Base-by-base conservation (phyloP, 208 protist species). In the Crithidia thermophila region DNA sequence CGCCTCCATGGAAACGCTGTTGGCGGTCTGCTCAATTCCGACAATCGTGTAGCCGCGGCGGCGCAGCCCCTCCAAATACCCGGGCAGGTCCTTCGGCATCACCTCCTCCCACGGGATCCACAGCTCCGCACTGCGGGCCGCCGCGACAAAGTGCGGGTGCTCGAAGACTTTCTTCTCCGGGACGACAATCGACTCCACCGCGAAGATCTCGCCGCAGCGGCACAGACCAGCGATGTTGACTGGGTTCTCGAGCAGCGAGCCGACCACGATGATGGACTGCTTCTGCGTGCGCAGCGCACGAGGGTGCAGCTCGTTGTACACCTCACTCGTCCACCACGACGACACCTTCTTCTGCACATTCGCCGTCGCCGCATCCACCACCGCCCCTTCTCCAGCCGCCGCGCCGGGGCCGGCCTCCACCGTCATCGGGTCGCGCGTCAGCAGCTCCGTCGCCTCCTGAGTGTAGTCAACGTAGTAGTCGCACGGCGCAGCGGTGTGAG, bases 291-390 rank as follows among this genome's bases (percentile, higher is more conserved):
- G 75, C 37, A 95, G 61, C 25, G 88, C 70, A 31, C 91, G 81
- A 10, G 93, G 93, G 74, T 96, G 85, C 11, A 97, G 80, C 68
- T 97, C 88, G 53, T 94, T 92, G 67, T 93, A 87, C 37, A 97
- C 76, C 65, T 95, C 87, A n/a, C 77, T 84, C 25, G 64, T 82
- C 83, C 88, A 95, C 91, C 91, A 97, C 42, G 93, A 85, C 4
- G 78, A 84, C 4, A 91, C 79, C 75, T 97, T 97, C 53, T 84
- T 88, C 76, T 97, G 93, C 20, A 95, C 89, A 50, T 95, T 78
- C 2, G 74, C 69, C 20, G 34, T 57, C 23, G 58, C 70, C 0
- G 37, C 65, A 27, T 64, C 68, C 18, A 47, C 46, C 40, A 9
- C 67, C 21, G 46, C 66, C 8, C 31, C 52, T 0, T 28, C 60